Percentiles rank a stretch among this genome's conserved stretches.
phyloP scores from a whole-genome alignment of 306 rosid species.

The Rosa multiflora region DNA sequence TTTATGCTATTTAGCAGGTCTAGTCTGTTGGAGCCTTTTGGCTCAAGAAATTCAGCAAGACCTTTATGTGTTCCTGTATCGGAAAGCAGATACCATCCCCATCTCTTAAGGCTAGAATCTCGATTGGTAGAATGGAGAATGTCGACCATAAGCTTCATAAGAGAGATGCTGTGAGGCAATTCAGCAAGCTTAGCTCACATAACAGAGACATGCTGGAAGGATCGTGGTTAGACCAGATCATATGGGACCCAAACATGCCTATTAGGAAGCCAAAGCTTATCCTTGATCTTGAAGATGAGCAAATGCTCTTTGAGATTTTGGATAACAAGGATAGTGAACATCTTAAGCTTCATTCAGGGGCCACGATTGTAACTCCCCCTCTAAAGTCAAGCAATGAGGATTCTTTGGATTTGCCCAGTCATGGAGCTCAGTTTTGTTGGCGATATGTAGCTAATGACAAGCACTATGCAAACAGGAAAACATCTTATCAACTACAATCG shows the following conservation, averaged over 20 bases:
- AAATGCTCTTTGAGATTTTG: slow-evolving; percentile 83
- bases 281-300: slow-evolving; percentile 86
- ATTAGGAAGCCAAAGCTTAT: slow-evolving; percentile 68
- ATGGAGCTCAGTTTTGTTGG: slow-evolving; percentile 83
- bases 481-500: slow-evolving; percentile 75
- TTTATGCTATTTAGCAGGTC: slow-evolving; percentile 32
- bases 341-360: slow-evolving; percentile 73
- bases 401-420: slow-evolving; percentile 57
- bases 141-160: slow-evolving; percentile 40
- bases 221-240: slow-evolving; percentile 75
- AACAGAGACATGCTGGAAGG: slow-evolving; percentile 70
- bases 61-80: slow-evolving; percentile 19
- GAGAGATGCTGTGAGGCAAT: slow-evolving; percentile 35
- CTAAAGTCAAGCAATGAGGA: slow-evolving; percentile 47
- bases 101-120: slow-evolving; percentile 68
- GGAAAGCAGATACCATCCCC: slow-evolving; percentile 67
- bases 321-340: slow-evolving; percentile 59
- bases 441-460: slow-evolving; percentile 66
- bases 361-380: slow-evolving; percentile 62
- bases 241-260: slow-evolving; percentile 63
- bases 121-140: slow-evolving; percentile 30
- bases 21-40: slow-evolving; percentile 59
- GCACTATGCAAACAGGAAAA: slow-evolving; percentile 72
- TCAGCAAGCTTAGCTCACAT: slow-evolving; percentile 50
- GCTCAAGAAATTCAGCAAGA: slow-evolving; percentile 41